Conservation (phyloP, 257 asterid genomes). For the Galeopsis tetrahit region DNA sequence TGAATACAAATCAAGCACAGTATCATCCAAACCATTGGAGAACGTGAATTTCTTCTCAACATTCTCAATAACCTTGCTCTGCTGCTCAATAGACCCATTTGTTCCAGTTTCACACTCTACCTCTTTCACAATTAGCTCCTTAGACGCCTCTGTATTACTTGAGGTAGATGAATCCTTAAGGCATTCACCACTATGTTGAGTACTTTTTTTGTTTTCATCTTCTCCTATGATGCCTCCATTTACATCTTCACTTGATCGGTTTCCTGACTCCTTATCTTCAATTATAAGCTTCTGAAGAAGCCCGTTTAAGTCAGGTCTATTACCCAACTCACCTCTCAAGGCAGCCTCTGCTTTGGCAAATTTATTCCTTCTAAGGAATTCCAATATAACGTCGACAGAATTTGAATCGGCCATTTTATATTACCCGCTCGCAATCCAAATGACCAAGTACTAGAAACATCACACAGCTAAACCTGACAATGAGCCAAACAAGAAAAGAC, state of each 20-base stretch:
- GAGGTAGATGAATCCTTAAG: conserved; percentile 41
- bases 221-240: conserved; percentile 48
- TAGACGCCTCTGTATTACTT: conserved; percentile 50
- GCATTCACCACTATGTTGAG: conserved; percentile 43
- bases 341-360: conserved; percentile 93
- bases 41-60: conserved; percentile 59
- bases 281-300: conserved; percentile 65
- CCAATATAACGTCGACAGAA: conserved; percentile 78
- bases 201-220: conserved; percentile 37
- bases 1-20: conserved; percentile 66
- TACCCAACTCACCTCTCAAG: conserved; percentile 73
- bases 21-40: conserved; percentile 64
- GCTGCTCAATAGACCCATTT: conserved; percentile 59
- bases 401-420: conserved; percentile 72
- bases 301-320: conserved; percentile 66
- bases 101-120: conserved; percentile 70
- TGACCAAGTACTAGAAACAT: conserved; percentile 37
- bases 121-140: conserved; percentile 92
- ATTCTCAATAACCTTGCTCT: conserved; percentile 51
- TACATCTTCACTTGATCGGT: conserved; percentile 49
- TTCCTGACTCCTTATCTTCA: conserved; percentile 57
- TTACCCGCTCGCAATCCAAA: conserved; percentile 32
- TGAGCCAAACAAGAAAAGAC: conserved; percentile 22
- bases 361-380: conserved; percentile 71
- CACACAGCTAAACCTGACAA: conserved; percentile 57